Evolutionary conservation across 108 stramenopile genomes (phyloP), one percentile per base, ranked within the genome.

Genomic region (Pseudonitzschia pungens): DNA sequence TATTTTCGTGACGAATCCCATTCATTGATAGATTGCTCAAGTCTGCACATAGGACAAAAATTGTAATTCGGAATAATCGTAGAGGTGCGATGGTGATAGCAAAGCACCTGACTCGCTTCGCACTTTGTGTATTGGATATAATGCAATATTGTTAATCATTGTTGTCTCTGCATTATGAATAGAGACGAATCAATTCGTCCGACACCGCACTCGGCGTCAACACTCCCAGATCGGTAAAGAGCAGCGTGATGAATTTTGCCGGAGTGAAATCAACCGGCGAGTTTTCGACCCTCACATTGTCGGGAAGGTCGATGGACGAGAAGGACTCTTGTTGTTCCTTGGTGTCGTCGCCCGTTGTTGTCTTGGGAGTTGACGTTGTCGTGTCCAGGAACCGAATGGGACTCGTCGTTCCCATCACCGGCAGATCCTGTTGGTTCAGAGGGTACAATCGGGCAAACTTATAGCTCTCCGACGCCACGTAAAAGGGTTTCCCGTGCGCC

Each of bases 191-290:
- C 32, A 98, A 79, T 66, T 99, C 97, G 81, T 99, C 97, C 1
- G 97, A 97, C 9, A 99, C 96, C 27, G 98, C 98, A 59, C 97
- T 96, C 3, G 98, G 97, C 24, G 98, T 99, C 44, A 98, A 80
- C 2, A 98, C 96, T 18, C 98, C 98, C 51, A 99, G 77, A 72
- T 99, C 98, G 7, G 98, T 99, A 77, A 99, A 99, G 33, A 99
- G 84, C 55, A 99, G 83, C 1, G 96, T 96, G 74, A 99, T 99
- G 69, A 92, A 97, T 56, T 96, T 91, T 44, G 97, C 93, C 27
- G 97, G 95, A 16, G 98, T 99, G 72, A 94, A 99, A 80, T 99
- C 98, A 54, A 87, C 90, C 0, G 86, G 80, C 9, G 89, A 86
- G 77, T 91, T 89, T 52, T 85, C 80, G 50, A 90, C 82, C 58